phyloP scores from a whole-genome alignment of 2,329 filamentous ascomycete species.

The Xylaria digitata region DNA sequence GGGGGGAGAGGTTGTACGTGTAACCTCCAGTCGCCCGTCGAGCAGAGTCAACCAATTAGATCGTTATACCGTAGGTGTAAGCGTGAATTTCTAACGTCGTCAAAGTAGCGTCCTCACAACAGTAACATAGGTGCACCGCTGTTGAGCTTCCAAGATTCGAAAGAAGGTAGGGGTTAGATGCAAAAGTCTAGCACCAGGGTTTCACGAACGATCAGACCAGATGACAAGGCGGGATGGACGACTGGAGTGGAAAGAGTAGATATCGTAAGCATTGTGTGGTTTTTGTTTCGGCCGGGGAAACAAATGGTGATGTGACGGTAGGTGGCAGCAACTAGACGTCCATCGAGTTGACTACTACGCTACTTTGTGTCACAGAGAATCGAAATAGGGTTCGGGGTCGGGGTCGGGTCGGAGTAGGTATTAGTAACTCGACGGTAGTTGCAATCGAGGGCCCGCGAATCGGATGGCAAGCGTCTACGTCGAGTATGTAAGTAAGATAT shows the following conservation, averaged over 20 bases:
- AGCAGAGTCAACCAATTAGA: constrained; percentile 63
- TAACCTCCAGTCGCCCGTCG: constrained; percentile 67
- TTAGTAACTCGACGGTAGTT: constrained; percentile 6
- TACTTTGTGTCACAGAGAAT: constrained; percentile 42
- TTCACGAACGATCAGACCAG: constrained; percentile 69
- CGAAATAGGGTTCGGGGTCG: constrained; percentile 14
- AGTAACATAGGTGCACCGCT: constrained; percentile 50
- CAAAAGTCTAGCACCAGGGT: constrained; percentile 57
- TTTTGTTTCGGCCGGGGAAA: constrained; percentile 49
- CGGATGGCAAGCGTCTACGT: constrained; percentile 10
- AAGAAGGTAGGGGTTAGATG: constrained; percentile 58
- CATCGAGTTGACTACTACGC: constrained; percentile 49
- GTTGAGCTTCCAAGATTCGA: constrained; percentile 58
- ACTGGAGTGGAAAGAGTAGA: constrained; percentile 64
- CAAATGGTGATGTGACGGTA: constrained; percentile 50
- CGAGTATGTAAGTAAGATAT: constrained; percentile 15
- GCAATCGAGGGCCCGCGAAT: constrained; percentile 24
- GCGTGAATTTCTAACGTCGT: constrained; percentile 56
- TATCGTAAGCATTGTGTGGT: constrained; percentile 68
- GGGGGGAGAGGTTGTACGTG: constrained; percentile 44
- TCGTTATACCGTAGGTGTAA: constrained; percentile 52
- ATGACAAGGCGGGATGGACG: constrained; percentile 70
- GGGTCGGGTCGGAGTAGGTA: background rate
- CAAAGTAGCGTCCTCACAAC: constrained; percentile 52
- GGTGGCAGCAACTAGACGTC: constrained; percentile 49